Base-by-base conservation (phyloP, 805 yeast species). In the Peterozyma toletana region DNA sequence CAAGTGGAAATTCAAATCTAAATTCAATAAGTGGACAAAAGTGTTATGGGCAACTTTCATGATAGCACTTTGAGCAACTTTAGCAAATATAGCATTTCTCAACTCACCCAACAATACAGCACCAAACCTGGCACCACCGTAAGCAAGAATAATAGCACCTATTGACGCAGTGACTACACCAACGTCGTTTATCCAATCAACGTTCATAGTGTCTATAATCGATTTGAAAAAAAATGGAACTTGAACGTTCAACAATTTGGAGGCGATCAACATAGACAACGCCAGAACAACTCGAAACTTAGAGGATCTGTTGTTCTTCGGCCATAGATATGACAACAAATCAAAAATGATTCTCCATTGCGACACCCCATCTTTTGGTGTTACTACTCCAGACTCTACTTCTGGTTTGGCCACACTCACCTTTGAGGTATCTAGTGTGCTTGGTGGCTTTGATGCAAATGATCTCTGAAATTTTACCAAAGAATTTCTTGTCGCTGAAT, bases 1-100 rank as follows among this genome's bases (percentile, higher is more conserved):
- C 35, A 93, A 64, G 61, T 93, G 99, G 75, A 91, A 93, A 16
- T 87, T 84, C 43, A 90, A 66, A 63, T 93, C 99, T 61, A 93
- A 71, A 53, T 78, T 78, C 62, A 93, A 71, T 42, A 93, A 67
- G 60, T 91, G 98, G 37, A 68, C 71, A 61, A 91, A 93, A 0
- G 97, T 89, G 56, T 85, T 86, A 40, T 80, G 70, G 2, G 98
- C 96, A 33, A 93, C 97, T 43, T 82, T 75, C 59, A 88, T 78
- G 54, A 93, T 91, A 18, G 99, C 97, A 54, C 81, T 79, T 62
- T 93, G 99, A 11, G 96, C 95, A 30, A 93, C 99, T 21, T 84
- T 77, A 0, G 98, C 97, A 68, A 93, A 93, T 5, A 93, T 80
- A 0, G 99, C 99, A 59, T 93, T 93, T 53, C 98, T 71, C 49